Evolutionary conservation across 1,284 basidiomycete genomes (phyloP).

Genomic region (Pisolithus thermaeus): DNA sequence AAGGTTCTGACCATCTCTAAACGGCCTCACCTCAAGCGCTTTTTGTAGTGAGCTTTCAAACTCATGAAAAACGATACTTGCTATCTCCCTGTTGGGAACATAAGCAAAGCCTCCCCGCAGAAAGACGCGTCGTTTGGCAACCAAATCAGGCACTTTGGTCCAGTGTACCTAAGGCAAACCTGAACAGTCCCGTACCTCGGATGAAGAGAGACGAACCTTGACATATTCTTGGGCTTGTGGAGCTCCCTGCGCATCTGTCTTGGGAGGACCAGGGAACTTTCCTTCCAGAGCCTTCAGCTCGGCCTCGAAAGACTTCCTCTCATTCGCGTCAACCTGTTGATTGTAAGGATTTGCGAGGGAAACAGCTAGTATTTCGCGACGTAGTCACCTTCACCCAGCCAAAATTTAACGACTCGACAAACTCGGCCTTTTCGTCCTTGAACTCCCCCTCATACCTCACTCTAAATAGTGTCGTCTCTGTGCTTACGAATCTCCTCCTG

Average conservation of each 20-base stretch:
- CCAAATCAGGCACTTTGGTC: constrained; percentile 91
- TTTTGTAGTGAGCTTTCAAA: constrained; percentile 75
- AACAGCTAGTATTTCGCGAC: not conserved
- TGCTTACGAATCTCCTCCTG: constrained; percentile 83
- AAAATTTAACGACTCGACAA: constrained; percentile 74
- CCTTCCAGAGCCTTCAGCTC: constrained; percentile 45
- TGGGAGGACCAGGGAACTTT: constrained; percentile 17
- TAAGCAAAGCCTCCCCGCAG: constrained; percentile 85
- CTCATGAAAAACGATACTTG: constrained; percentile 86
- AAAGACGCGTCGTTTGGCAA: constrained; percentile 81
- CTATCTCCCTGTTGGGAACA: constrained; percentile 78
- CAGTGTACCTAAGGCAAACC: constrained; percentile 52
- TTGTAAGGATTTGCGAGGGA: constrained; percentile 4
- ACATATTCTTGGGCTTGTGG: constrained; percentile 52
- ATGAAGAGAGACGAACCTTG: constrained; percentile 45
- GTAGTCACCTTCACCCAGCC: constrained; percentile 67
- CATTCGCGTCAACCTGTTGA: constrained; percentile 52
- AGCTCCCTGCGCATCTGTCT: constrained; percentile 19
- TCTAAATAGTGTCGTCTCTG: constrained; percentile 82
- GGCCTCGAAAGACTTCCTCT: constrained; percentile 47
- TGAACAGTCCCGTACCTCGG: not conserved
- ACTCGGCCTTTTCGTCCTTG: constrained; percentile 55
- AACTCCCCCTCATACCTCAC: constrained; percentile 79
- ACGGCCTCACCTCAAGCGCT: constrained; percentile 66
- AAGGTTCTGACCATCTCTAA: not conserved